Evolutionary conservation across 306 rosid species (phyloP), one percentile per base, ranked within the genome.

Genomic region (Psophocarpus tetragonolobus): DNA sequence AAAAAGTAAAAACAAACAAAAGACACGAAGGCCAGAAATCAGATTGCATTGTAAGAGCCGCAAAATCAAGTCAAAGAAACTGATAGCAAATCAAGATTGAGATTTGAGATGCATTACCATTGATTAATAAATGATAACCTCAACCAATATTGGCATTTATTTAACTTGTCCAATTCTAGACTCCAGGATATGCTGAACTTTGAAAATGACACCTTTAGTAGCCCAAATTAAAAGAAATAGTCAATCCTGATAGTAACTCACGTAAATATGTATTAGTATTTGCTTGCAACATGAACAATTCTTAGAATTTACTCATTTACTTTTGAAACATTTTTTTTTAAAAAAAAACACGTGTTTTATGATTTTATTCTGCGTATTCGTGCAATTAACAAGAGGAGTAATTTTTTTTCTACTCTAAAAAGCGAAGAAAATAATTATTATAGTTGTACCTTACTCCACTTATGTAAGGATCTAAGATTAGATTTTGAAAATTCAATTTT

Each of bases 51-150:
- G 58, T 41, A 26, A 15, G 57, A 77, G 79, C 82, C 75, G 79
- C 82, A 71, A 64, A 82, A 42, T 14, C 45, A 26, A 77, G 86
- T 77, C 80, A 78, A 72, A 71, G 54, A 8, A 63, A 63, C 42
- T 23, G 23, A 29, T 30, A 18, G 15, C 26, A 39, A 61, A 76
- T 30, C 18, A 63, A 18, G 65, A 76, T 45, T 35, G 23, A 74
- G 6, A 50, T 50, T 20, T 53, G 60, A 54, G 18, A 35, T 32
- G 10, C 26, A 11, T 39, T 54, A 32, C 35, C 63, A 67, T 66
- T 44, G 13, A 75, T 68, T 75, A 10, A 50, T 41, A 29, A 61
- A 61, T 9, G 3, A 61, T 61, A 68, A 76, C 26, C 74, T 61
- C 24, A 39, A 33, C 7, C 11, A 18, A 75, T 8, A 20, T 41